Evolutionary conservation across 306 rosid species (phyloP).

Genomic region (Pterocarpus santalinus): DNA sequence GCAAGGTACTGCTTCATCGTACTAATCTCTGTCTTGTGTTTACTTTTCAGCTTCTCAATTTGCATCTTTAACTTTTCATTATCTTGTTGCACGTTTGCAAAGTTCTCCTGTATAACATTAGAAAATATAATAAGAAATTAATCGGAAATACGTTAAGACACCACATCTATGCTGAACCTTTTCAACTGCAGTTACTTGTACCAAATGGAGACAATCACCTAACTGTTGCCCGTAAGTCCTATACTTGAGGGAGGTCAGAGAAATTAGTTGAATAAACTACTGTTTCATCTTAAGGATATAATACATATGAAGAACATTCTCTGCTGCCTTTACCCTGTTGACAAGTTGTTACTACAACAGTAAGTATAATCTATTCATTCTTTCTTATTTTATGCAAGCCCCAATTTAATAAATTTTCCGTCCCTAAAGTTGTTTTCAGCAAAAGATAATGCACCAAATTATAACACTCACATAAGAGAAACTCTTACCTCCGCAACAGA

Average conservation of each 20-base stretch:
- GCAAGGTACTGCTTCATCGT: slow-evolving; percentile 92
- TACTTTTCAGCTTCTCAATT: slow-evolving; percentile 84
- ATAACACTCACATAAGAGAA: not conserved
- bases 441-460: not conserved
- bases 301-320: not conserved
- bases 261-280: not conserved
- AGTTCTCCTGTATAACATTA: slow-evolving; percentile 66
- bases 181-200: not conserved
- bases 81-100: slow-evolving; percentile 61
- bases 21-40: slow-evolving; percentile 86
- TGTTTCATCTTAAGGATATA: not conserved
- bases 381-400: not conserved
- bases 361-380: not conserved
- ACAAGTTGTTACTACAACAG: not conserved
- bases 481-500: slow-evolving; percentile 71
- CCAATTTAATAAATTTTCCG: not conserved
- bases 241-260: not conserved
- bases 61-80: slow-evolving; percentile 77
- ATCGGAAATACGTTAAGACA: not conserved
- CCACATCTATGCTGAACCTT: slow-evolving; percentile 6
- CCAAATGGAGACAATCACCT: not conserved
- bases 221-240: not conserved
- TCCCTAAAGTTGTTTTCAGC: not conserved
- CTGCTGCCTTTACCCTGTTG: not conserved
- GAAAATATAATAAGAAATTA: slow-evolving; percentile 31